Conservation (phyloP, 2,329 filamentous ascomycete genomes). For the Aureobasidium sp. region DNA sequence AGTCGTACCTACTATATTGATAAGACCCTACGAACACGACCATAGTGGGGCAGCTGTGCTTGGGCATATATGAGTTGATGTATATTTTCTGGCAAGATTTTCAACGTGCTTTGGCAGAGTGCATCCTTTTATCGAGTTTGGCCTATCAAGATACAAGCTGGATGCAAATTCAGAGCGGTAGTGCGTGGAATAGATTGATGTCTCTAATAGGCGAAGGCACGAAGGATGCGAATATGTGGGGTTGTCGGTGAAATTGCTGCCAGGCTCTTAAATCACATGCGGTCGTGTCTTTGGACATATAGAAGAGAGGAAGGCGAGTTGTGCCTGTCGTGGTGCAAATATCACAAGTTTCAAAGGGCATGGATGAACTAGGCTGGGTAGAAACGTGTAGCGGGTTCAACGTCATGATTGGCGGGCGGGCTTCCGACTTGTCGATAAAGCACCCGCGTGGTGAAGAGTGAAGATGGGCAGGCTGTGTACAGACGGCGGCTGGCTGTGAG, state of each 20-base stretch:
- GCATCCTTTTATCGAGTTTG: neutral
- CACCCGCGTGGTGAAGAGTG: neutral
- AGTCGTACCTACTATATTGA: neutral
- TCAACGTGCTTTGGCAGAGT: neutral
- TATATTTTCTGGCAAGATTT: neutral
- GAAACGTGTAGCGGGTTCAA: neutral
- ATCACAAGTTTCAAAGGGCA: neutral
- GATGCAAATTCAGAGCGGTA: neutral
- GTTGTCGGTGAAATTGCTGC: neutral
- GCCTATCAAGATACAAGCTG: neutral
- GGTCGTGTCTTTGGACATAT: neutral
- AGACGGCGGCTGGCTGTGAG: neutral
- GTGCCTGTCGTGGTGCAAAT: neutral
- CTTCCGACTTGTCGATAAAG: neutral
- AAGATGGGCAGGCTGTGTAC: neutral
- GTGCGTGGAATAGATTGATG: neutral
- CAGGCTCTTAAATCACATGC: neutral
- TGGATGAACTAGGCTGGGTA: neutral
- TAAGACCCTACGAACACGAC: neutral
- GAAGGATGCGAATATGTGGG: constrained; percentile 6
- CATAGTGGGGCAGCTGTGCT: neutral
- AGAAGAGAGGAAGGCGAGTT: neutral
- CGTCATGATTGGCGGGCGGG: neutral
- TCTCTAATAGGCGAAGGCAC: constrained; percentile 3
- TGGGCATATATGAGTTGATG: neutral